These are phyloP conservation scores for Hymenotorrendiella dingleyae DNA, from an alignment of 2,329 filamentous ascomycete species.

Conservation along the genomic window DNA sequence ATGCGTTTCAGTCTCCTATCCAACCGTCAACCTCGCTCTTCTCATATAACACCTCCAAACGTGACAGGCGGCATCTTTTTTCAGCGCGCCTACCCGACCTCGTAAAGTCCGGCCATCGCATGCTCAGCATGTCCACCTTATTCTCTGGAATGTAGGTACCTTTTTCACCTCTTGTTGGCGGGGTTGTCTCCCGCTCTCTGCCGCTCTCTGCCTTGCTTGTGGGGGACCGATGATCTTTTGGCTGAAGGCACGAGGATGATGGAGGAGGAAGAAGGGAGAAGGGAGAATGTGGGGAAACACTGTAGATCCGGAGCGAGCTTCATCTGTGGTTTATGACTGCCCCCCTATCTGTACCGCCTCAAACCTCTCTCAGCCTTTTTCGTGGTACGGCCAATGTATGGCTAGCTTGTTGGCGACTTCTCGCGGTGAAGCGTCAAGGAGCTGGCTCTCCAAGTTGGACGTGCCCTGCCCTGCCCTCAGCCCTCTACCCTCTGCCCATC, in stretches of 20 bases:
- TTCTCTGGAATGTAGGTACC: slow-evolving; percentile 32
- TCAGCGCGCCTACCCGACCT: neutral
- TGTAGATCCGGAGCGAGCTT: too few species aligned
- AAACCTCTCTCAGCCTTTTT: too few species aligned
- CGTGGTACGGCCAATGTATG: too few species aligned
- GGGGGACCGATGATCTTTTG: neutral
- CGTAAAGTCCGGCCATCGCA: neutral
- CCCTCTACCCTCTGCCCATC: too few species aligned
- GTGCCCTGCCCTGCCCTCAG: too few species aligned
- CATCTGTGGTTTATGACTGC: too few species aligned
- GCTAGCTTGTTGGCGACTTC: too few species aligned
- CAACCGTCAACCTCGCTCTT: neutral
- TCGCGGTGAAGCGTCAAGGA: too few species aligned
- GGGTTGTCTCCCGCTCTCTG: neutral
- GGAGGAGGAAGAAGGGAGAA: neutral
- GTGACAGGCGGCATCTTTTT: neutral
- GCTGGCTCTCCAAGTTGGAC: too few species aligned
- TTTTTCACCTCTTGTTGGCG: slow-evolving; percentile 1
- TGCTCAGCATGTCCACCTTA: slow-evolving; percentile 28
- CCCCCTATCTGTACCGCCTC: too few species aligned
- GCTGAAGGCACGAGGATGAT: neutral
- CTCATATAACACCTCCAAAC: neutral
- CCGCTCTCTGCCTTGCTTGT: neutral
- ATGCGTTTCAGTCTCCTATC: slow-evolving; percentile 2
- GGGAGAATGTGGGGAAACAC: neutral